Evolutionary conservation across 2,329 filamentous ascomycete genomes (phyloP).

Genomic region (Aspergillus pseudoterreus): DNA sequence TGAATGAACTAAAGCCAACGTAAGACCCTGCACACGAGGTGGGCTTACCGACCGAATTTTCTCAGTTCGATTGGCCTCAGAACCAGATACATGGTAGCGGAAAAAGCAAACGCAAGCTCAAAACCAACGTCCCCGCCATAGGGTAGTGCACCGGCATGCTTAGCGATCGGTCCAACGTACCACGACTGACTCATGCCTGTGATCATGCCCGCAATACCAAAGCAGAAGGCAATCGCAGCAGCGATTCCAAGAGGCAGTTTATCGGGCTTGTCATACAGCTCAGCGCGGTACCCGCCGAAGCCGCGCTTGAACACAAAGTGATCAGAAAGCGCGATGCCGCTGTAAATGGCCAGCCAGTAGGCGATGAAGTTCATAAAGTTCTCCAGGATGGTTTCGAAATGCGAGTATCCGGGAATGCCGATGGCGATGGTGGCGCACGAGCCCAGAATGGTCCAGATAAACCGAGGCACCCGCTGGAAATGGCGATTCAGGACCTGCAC

Average conservation of each 20-base stretch:
- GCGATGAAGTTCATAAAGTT: conserved; percentile 67
- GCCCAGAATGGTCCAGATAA: conserved; percentile 62
- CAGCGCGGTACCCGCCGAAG: conserved; percentile 56
- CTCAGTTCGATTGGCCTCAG: conserved; percentile 51
- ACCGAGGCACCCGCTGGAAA: conserved; percentile 62
- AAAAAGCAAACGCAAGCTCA: conserved; percentile 63
- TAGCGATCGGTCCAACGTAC: conserved; percentile 65
- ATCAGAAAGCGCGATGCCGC: conserved; percentile 61
- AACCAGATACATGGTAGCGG: conserved; percentile 50
- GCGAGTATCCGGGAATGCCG: conserved; percentile 64
- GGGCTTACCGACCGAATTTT: conserved; percentile 36
- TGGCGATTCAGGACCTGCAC: conserved; percentile 61
- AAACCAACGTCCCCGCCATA: conserved; percentile 59
- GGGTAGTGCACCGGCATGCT: conserved; percentile 49
- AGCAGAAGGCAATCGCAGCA: conserved; percentile 59
- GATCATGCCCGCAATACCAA: conserved; percentile 63
- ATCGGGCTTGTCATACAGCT: conserved; percentile 55
- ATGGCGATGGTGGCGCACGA: conserved; percentile 65
- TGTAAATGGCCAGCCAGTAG: conserved; percentile 74
- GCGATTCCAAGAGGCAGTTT: conserved; percentile 63
- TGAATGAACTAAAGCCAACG: not conserved
- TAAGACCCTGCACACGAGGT: not conserved
- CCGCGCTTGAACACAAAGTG: conserved; percentile 66
- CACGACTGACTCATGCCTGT: conserved; percentile 68
- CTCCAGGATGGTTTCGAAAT: conserved; percentile 62